Evolutionary conservation across 2,329 filamentous ascomycete genomes (phyloP), one percentile per base, ranked within the genome.

Genomic region (Ophiostoma novo-ulmi): DNA sequence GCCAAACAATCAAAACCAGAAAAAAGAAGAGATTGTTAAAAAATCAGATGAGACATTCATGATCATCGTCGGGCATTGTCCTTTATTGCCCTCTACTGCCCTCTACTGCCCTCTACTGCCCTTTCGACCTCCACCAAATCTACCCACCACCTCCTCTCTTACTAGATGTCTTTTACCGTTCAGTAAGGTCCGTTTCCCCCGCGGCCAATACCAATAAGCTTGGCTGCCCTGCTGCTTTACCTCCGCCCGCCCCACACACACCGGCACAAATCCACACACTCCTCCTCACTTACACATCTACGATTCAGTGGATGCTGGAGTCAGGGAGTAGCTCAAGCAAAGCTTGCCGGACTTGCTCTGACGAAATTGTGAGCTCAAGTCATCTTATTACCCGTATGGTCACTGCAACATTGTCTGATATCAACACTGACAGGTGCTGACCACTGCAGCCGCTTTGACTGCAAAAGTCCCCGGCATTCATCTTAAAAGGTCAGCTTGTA

Each of bases 231-330:
- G n/a, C 8, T 58, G 52, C n/a, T 58, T 58, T 58, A 63, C 58
- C 58, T 63, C 58, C 58, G 58, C 26, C 20, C 26, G 58, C 13
- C 35, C 58, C 58, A 63, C 58, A 63, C 58, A 63, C 58, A 31
- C 58, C 22, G n/a, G 52, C 52, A 31, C n/a, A 58, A 58, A 26
- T 5, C 52, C 52, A 58, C 52, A 48, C 44, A 48, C 44, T 39
- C 38, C 44, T 48, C 44, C 44, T 58, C 52, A 58, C 52, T 36
- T 35, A 55, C n/a, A 63, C 58, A 63, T 63, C 58, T 20, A 6
- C 22, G 52, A 58, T 58, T 26, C 52, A 58, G 52, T 58, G 44
- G 44, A 20, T 48, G 17, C 44, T 20, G 5, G 1, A 5, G 44
- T 48, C 44, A 31, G 2, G 31, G 3, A 31, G 31, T 31, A 31